Base-by-base conservation (phyloP, 305 asterid genomes). In the Fraxinus xanthoxyloides region DNA sequence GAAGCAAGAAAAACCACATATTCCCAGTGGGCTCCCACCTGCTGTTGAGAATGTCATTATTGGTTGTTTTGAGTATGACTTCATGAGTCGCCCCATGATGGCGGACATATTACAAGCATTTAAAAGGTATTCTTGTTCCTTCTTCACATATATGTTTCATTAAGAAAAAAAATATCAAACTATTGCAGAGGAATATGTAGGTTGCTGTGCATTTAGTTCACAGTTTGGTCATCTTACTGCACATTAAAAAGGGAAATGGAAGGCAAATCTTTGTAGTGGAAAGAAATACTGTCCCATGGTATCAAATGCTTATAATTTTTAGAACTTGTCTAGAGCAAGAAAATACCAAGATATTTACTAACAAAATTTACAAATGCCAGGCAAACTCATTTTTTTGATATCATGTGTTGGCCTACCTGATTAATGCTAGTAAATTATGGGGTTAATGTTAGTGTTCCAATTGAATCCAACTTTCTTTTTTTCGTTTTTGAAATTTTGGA, bases 11-110 rank as follows among this genome's bases (percentile, higher is more conserved):
- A 93, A 86, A 72, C 98, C 98, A 81, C 89, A 72, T 43, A 82
- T 95, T 77, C 99, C 99, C 28, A 80, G 81, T 75, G 96, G 97
- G 32, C 99, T 95, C 79, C 99, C 99, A 79, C 97, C 98, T 74
- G 93, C 93, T 1, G 88, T 94, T 70, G 94, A 94, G 82, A 90
- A 91, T 85, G 93, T 94, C 79, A 89, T 95, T 51, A 75, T 77
- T 63, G 98, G 99, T 78, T 94, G 99, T 85, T 95, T 95, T 40
- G 98, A 94, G 91, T 92, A 92, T 82, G 97, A 95, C 81, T 88
- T 93, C 82, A 89, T 97, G 86, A 91, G 90, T 80, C 97, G 99
- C 69, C 98, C 99, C 75, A 86, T 93, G 75, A 93, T 94, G 97
- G 90, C 90, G 59, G 97, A 92, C 84, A 91, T 95, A 63, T 83